Evolutionary conservation across 768 basidiomycete species (phyloP).

Genomic region (Fibroporia radiculosa): DNA sequence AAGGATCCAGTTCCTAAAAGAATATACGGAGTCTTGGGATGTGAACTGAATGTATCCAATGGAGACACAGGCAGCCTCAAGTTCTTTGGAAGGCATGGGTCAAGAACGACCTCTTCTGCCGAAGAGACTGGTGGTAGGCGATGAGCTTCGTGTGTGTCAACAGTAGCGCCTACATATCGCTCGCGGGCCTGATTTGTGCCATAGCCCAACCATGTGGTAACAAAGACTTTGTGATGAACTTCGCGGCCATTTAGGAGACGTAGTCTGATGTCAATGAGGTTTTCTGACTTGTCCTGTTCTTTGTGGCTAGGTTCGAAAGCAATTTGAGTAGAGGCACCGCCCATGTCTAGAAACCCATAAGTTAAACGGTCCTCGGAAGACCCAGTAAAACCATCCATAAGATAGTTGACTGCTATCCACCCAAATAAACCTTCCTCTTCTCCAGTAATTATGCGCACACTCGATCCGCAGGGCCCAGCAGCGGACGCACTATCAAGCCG

Average conservation of each 20-base stretch:
- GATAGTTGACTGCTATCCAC: slow-evolving; percentile 98
- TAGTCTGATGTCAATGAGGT: slow-evolving; percentile 74
- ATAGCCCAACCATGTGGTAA: slow-evolving; percentile 98
- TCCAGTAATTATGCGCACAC: slow-evolving; percentile 90
- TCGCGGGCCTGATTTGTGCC: slow-evolving; percentile 97
- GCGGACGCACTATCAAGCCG: slow-evolving; percentile 58
- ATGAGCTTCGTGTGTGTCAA: slow-evolving; percentile 47
- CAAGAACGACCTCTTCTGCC: slow-evolving; percentile 42
- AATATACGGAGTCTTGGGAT: slow-evolving; percentile 45
- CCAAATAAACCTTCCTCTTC: slow-evolving; percentile 98
- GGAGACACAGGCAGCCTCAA: slow-evolving; percentile 52
- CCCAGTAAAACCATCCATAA: slow-evolving; percentile 89
- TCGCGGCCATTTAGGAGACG: slow-evolving; percentile 79
- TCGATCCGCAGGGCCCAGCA: slow-evolving; percentile 83
- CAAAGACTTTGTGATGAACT: slow-evolving; percentile 88
- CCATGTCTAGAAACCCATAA: slow-evolving; percentile 99
- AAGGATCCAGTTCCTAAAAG: slow-evolving; percentile 89
- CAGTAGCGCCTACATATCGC: slow-evolving; percentile 71
- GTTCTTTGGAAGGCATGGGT: slow-evolving; percentile 86
- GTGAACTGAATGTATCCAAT: slow-evolving; percentile 27
- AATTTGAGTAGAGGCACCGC: slow-evolving; percentile 97
- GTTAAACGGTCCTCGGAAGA: slow-evolving; percentile 59
- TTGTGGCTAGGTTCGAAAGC: slow-evolving; percentile 81
- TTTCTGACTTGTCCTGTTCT: slow-evolving; percentile 47
- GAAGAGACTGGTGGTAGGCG: slow-evolving; percentile 19